These are phyloP conservation scores for Calonectria pteridis DNA, from an alignment of 2,329 filamentous ascomycete species.

Conservation along the genomic window DNA sequence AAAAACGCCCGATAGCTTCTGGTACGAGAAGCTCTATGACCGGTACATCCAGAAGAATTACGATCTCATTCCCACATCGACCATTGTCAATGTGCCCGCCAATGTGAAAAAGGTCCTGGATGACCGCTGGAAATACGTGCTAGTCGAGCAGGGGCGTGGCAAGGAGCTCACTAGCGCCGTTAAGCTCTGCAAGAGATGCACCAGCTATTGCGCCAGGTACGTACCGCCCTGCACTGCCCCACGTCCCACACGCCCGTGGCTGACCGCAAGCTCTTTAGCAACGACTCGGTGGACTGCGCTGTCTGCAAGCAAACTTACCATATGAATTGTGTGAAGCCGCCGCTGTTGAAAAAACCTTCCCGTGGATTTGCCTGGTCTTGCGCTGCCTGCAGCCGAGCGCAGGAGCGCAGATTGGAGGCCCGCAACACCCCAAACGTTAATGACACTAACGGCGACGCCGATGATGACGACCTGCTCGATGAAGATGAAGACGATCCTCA, in stretches of 20 bases:
- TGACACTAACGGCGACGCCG: constrained; percentile 75
- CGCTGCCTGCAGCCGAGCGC: constrained; percentile 94
- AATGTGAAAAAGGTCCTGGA: constrained; percentile 96
- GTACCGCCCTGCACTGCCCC: constrained; percentile 46
- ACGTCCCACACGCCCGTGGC: constrained; percentile 35
- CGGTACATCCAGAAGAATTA: constrained; percentile 98
- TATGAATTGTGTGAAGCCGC: constrained; percentile 96
- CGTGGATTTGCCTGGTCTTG: constrained; percentile 99
- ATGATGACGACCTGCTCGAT: constrained; percentile 72
- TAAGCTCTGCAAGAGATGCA: constrained; percentile 95
- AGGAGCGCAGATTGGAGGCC: constrained; percentile 92
- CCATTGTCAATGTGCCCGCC: constrained; percentile 95
- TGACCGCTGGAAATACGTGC: constrained; percentile 95
- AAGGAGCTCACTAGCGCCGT: constrained; percentile 97
- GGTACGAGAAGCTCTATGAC: constrained; percentile 98
- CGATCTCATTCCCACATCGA: constrained; percentile 91
- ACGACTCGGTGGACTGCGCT: constrained; percentile 96
- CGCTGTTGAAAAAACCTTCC: constrained; percentile 93
- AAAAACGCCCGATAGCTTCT: constrained; percentile 88
- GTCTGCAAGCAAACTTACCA: constrained; percentile 96
- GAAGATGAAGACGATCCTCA: constrained; percentile 80
- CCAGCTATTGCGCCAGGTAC: constrained; percentile 90
- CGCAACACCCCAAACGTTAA: constrained; percentile 83
- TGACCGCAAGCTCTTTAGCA: constrained; percentile 62
- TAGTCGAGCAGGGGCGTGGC: constrained; percentile 92